Base-by-base conservation (phyloP, 2,329 filamentous ascomycete genomes). In the Dactylonectria macrodidyma region DNA sequence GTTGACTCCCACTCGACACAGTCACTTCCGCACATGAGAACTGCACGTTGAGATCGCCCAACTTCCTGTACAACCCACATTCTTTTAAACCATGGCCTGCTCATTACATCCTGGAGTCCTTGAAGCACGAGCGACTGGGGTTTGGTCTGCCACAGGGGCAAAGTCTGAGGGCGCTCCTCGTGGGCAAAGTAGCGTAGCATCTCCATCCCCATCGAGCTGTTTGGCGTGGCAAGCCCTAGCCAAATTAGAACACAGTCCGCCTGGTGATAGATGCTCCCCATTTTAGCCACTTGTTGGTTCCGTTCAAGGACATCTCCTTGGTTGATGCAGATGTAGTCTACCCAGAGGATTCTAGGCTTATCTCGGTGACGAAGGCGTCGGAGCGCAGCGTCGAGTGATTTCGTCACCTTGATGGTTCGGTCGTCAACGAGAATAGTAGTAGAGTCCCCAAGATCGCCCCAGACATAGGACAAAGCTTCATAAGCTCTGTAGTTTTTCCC, bases 31-130 rank as follows among this genome's bases (percentile, higher is more conserved):
- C 50, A 54, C 10, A 33, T 33, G 19, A 54, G 8, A 10, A 34
- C 30, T 16, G 50, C 50, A 16, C 30, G 8, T 9, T 34, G 2
- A 5, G 22, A 54, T 30, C 50, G 22, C 16, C 50, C 52, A 14
- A 56, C n/a, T n/a, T 56, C 52, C 34, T 56, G 52, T 14, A 38
- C 33, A 19, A 41, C 52, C 52, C 52, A 41, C 52, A 41, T 56
- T 24, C 52, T 56, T 38, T 56, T 14, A 11, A 56, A 56, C 52
- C 52, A 56, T 6, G 33, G 12, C 36, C 36, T 5, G 9, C 9
- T 11, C 36, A 41, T 41, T 5, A 41, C 14, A 41, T 11, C 5
- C 5, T 41, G 9, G 9, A 5, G 36, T 7, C 36, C 36, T 16
- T 41, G 9, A 41, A 41, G 5, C 9, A 41, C 36, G 36, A n/a